Evolutionary conservation across 352 stramenopile species (phyloP), one percentile per base, ranked within the genome.

Genomic region (Phytophthora sojae): DNA sequence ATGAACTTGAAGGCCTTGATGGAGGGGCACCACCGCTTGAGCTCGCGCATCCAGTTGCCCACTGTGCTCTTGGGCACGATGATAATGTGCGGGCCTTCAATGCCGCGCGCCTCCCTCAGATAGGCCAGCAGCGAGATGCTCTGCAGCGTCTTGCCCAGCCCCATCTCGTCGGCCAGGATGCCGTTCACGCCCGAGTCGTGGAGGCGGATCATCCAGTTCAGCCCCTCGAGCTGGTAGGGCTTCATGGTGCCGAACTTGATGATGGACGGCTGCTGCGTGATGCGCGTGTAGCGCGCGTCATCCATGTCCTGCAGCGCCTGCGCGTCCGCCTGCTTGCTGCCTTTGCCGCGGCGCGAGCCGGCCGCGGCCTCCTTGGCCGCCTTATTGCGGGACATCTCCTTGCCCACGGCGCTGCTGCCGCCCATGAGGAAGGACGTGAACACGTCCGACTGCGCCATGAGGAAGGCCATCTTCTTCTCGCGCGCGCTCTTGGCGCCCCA

Each of bases 41-140:
- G 91, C 79, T 99, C 98, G 64, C 96, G 93, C 94, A 99, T 97
- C 98, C 98, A 99, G 79, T 99, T 99, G 44, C 97, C 96, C 9
- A 99, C 90, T 23, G 98, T 99, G 4, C 97, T 99, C 57, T 99
- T 97, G 2, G 98, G 98, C 7, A 99, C 98, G 42, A 99, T 97
- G 59, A 99, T 97, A n/a, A 99, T 92, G 77, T 99, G 98, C 4
- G 98, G 97, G 4, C 98, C 97, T 68, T 97, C 91, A 5, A 99
- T 98, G 32, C 83, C 88, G 26, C 91, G 78, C 35, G 91, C 97
- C 62, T 98, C 97, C n/a, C 95, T 89, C 42, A 99, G 84, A 73
- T 99, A 98, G 37, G 96, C 97, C 29, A 99, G 87, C 45, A 99
- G 78, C 19, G 94, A 99, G 69, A 99, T 99, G 37, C 90, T 99